A percentile compares a stretch with the other conserved stretches of the same genome.
Conservation (phyloP, 1,284 basidiomycete genomes). For the Kwoniella shivajii region DNA sequence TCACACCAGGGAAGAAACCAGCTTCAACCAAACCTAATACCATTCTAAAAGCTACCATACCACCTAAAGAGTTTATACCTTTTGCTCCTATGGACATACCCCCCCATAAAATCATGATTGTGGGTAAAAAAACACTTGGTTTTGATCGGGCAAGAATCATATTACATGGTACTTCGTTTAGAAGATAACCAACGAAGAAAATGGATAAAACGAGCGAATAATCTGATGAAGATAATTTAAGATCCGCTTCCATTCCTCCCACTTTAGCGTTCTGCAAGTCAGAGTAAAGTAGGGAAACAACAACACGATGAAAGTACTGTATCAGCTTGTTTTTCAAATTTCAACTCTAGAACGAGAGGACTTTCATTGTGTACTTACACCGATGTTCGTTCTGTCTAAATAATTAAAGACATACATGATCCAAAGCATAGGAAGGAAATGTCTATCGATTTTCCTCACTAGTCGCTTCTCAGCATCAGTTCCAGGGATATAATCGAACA, state of each 20-base stretch:
- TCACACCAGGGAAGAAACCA: slow-evolving; percentile 26
- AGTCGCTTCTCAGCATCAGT: slow-evolving; percentile 48
- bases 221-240: slow-evolving; percentile 28
- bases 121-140: slow-evolving; percentile 13
- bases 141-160: slow-evolving; percentile 8
- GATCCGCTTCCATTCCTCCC: slow-evolving; percentile 40
- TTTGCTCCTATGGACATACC: slow-evolving; percentile 26
- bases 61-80: slow-evolving; percentile 33
- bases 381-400: slow-evolving; percentile 50
- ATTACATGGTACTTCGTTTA: slow-evolving; percentile 42
- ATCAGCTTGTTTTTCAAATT: neutral
- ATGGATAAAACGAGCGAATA: slow-evolving; percentile 48
- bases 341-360: neutral
- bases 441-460: slow-evolving; percentile 52
- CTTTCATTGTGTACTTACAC: too few species aligned
- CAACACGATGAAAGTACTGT: neutral
- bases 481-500: slow-evolving; percentile 36
- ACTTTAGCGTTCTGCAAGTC: slow-evolving; percentile 38
- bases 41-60: slow-evolving; percentile 42
- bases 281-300: too few species aligned
- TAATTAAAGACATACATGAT: slow-evolving; percentile 46
- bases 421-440: slow-evolving; percentile 50
- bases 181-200: slow-evolving; percentile 49
- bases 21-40: slow-evolving; percentile 46
- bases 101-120: slow-evolving; percentile 8